Percentiles rank a stretch among this genome's conserved stretches.
Evolutionary conservation across 2,329 filamentous ascomycete species (phyloP).

Genomic region (Fusarium sp.): DNA sequence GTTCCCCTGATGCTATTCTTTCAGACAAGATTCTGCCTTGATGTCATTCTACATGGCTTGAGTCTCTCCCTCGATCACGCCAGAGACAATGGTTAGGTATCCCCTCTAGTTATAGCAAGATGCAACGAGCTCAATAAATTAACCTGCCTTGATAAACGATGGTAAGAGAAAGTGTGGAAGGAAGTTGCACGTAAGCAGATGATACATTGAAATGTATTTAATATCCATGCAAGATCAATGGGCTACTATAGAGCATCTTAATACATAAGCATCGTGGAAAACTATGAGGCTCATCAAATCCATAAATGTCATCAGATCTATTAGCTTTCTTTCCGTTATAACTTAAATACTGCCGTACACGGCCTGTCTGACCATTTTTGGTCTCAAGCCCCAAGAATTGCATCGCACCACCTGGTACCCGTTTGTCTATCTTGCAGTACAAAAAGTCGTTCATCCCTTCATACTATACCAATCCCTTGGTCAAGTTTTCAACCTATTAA

Average conservation of each 20-base stretch:
- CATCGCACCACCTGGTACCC: slow-evolving; percentile 41
- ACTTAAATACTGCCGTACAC: slow-evolving; percentile 45
- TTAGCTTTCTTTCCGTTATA: slow-evolving; percentile 45
- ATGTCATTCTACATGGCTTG: neutral
- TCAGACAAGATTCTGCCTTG: neutral
- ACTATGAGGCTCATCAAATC: slow-evolving; percentile 1
- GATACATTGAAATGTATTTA: neutral
- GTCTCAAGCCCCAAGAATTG: slow-evolving; percentile 38
- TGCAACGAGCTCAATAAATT: neutral
- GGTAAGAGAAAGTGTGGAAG: neutral
- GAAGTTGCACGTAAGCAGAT: neutral
- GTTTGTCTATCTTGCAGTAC: slow-evolving; percentile 49
- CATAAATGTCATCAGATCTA: slow-evolving; percentile 43
- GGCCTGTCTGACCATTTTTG: slow-evolving; percentile 36
- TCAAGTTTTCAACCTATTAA: slow-evolving; percentile 48
- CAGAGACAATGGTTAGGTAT: neutral
- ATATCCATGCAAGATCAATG: neutral
- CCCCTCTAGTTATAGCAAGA: neutral
- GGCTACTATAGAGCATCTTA: neutral
- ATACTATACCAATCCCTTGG: slow-evolving; percentile 13
- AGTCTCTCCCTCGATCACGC: neutral
- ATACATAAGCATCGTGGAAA: neutral
- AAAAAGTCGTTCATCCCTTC: slow-evolving; percentile 43
- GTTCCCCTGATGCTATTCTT: neutral
- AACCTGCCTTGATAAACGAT: neutral